Evolutionary conservation across 352 stramenopile species (phyloP).

Genomic region (Peronospora tabacina): DNA sequence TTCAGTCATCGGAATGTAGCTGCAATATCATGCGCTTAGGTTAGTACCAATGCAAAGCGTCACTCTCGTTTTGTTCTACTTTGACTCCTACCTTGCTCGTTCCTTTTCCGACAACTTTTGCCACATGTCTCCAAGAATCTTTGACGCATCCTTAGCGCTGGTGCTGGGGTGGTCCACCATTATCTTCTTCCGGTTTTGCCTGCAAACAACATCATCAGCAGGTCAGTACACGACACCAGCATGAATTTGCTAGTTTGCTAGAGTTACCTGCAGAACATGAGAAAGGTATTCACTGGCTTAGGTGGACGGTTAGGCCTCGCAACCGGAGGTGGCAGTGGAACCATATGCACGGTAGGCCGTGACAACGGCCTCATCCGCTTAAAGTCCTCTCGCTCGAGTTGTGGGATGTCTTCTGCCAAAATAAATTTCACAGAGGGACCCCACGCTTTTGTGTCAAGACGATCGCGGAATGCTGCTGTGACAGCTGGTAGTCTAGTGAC

Average conservation of each 20-base stretch:
- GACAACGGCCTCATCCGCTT: constrained; percentile 69
- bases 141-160: constrained; percentile 74
- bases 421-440: constrained; percentile 69
- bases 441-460: constrained; percentile 51
- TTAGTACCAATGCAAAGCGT: constrained; percentile 2
- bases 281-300: constrained; percentile 80
- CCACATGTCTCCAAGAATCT: constrained; percentile 81
- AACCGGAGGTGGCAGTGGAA: constrained; percentile 17
- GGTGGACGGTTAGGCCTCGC: constrained; percentile 59
- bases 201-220: constrained; percentile 12
- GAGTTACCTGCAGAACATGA: constrained; percentile 69
- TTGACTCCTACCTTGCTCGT: constrained; percentile 41
- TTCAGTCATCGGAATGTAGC: constrained; percentile 70
- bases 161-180: constrained; percentile 65
- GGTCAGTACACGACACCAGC: not conserved
- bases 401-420: constrained; percentile 60
- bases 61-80: not conserved
- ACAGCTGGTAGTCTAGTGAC: constrained; percentile 54
- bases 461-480: constrained; percentile 48
- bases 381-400: constrained; percentile 70
- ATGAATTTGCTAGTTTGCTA: not conserved
- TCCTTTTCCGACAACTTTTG: constrained; percentile 75
- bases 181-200: constrained; percentile 74
- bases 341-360: constrained; percentile 36
- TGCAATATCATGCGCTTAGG: constrained; percentile 11